Percentiles rank a stretch among this genome's conserved stretches.
phyloP scores from a whole-genome alignment of 2,329 filamentous ascomycete genomes.

The Alternaria sp. region DNA sequence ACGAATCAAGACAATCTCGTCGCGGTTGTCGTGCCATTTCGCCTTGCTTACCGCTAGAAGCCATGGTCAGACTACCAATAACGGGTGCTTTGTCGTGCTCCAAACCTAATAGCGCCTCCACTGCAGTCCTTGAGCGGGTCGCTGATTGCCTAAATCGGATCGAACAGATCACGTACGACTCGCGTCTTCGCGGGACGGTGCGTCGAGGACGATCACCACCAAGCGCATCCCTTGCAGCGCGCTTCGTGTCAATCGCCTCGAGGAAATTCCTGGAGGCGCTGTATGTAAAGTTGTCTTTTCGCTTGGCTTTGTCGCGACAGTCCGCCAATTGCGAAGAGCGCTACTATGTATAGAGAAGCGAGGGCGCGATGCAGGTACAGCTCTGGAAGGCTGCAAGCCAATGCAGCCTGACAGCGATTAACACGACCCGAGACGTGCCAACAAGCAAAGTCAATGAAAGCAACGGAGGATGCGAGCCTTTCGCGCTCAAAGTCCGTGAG shows the following conservation, averaged over 20 bases:
- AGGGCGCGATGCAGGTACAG: neutral
- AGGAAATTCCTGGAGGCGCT: neutral
- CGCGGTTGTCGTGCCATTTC: slow-evolving; percentile 14
- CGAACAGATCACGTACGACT: slow-evolving; percentile 11
- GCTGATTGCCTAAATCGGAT: neutral
- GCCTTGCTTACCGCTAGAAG: slow-evolving; percentile 20
- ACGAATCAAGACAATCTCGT: slow-evolving; percentile 23
- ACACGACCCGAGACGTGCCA: neutral
- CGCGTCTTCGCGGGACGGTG: slow-evolving; percentile 9
- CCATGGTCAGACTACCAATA: slow-evolving; percentile 21
- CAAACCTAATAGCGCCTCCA: slow-evolving; percentile 19
- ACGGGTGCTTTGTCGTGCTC: slow-evolving; percentile 8
- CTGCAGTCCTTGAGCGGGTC: slow-evolving; percentile 16
- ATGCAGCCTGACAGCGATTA: neutral
- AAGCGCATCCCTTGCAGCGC: slow-evolving; percentile 2
- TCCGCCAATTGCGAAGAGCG: neutral
- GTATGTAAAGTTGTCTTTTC: neutral
- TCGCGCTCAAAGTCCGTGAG: neutral
- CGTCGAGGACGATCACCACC: slow-evolving; percentile 7
- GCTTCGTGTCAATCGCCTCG: slow-evolving; percentile 4
- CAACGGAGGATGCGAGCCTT: neutral
- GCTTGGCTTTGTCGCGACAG: neutral
- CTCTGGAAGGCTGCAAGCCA: neutral
- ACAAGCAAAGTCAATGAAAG: slow-evolving; percentile 4
- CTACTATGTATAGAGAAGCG: slow-evolving; percentile 4